Conservation (phyloP, 441 rosid species). For the Geranium incanum region DNA sequence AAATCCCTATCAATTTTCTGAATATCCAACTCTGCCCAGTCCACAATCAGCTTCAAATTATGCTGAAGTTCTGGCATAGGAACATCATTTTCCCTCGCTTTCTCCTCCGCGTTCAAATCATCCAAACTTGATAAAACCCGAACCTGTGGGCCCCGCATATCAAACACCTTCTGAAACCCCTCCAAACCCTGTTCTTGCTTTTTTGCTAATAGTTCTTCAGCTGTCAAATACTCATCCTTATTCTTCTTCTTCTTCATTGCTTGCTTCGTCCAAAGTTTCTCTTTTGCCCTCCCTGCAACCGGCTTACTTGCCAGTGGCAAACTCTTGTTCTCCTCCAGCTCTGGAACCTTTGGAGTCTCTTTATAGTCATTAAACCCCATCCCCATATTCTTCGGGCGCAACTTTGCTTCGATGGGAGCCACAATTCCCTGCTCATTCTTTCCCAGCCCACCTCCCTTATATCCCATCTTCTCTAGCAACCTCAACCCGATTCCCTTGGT, state of each 20-base stretch:
- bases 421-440: conserved; percentile 69
- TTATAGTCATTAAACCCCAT: conserved; percentile 70
- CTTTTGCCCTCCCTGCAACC: conserved; percentile 30
- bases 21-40: conserved; percentile 72
- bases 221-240: conserved; percentile 43
- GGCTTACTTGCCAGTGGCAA: conserved; percentile 18
- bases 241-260: conserved; percentile 36
- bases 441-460: conserved; percentile 76
- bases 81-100: conserved; percentile 71
- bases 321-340: conserved; percentile 47
- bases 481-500: conserved; percentile 72
- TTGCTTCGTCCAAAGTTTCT: conserved; percentile 56
- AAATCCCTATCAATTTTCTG: conserved; percentile 77
- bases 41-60: conserved; percentile 67
- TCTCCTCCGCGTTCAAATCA: conserved; percentile 75
- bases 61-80: conserved; percentile 94
- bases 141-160: conserved; percentile 84
- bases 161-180: conserved; percentile 77
- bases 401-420: conserved; percentile 54
- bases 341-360: conserved; percentile 29
- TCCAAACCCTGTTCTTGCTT: conserved; percentile 71
- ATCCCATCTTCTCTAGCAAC: conserved; percentile 78
- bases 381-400: conserved; percentile 75
- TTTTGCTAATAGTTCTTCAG: conserved; percentile 47
- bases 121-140: conserved; percentile 79